Evolutionary conservation across 148 eudicot genomes (phyloP).

Genomic region (Persicaria maculosa): DNA sequence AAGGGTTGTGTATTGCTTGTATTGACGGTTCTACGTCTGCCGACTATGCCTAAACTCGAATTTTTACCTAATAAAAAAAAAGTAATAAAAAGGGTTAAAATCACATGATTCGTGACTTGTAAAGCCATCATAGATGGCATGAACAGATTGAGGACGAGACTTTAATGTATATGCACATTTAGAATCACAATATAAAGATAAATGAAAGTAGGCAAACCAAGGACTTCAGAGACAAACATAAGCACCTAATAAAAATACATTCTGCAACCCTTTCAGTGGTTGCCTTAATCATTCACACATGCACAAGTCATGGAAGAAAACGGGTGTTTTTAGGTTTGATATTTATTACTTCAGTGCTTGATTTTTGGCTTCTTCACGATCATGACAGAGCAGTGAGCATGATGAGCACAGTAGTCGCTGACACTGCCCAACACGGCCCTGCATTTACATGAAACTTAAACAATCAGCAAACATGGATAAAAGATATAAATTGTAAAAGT

Average conservation of each 20-base stretch:
- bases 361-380: conserved; percentile 9
- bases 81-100: too few relatives aligned
- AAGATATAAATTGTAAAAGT: neutral
- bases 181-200: too few relatives aligned
- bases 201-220: neutral
- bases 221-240: neutral
- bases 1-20: too few relatives aligned
- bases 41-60: too few relatives aligned
- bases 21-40: too few relatives aligned
- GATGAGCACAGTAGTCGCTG: conserved; percentile 79
- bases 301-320: neutral
- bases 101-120: too few relatives aligned
- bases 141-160: too few relatives aligned
- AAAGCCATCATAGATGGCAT: too few relatives aligned
- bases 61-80: too few relatives aligned
- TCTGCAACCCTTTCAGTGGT: neutral
- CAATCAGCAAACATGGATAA: neutral
- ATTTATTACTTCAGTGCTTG: neutral
- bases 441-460: conserved; percentile 15
- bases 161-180: too few relatives aligned
- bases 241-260: neutral
- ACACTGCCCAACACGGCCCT: conserved; percentile 92
- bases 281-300: neutral
- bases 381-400: conserved; percentile 21
- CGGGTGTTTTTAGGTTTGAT: neutral